Base-by-base conservation (phyloP, 352 stramenopile species). In the Globisporangium emineosum region DNA sequence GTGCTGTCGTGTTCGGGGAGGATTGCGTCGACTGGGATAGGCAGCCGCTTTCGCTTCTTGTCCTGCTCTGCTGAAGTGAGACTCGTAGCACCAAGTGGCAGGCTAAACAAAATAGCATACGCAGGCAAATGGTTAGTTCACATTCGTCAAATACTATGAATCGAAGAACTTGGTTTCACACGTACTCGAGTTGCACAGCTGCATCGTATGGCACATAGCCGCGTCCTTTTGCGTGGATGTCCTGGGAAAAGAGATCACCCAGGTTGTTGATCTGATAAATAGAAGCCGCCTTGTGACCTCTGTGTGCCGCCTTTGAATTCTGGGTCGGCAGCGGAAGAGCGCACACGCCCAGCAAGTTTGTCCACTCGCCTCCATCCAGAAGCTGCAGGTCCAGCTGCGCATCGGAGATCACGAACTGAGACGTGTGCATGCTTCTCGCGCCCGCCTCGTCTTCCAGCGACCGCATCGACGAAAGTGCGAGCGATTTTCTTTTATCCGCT, bases 261-360 rank as follows among this genome's bases (percentile, higher is more conserved):
- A 88, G 50, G 59, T 67, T 78, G 60, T 81, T 93, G n/a, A 93
- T 54, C 59, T 90, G 78, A 49, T 89, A 93, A 57, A 89, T 71
- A 33, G 60, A 68, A 1, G 71, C 67, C 10, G 21, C 66, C n/a
- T 35, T 73, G 59, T 60, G 64, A 62, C 56, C 58, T 70, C 54
- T 56, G 21, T 62, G 45, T 25, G 30, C 52, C 5, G 52, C 12
- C 21, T 45, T 30, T 43, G n/a, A 21, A 35, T 2, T 45, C 12
- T 42, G 4, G n/a, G 9, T 10, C 3, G 17, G 7, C 1, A 56
- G 12, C 53, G 58, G 61, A 13, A 92, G 66, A 1, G 75, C 75
- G 21, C 75, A 82, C 17, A 89, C 52, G 8, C 83, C 83, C 4
- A 75, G 64, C 32, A 93, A 67, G 57, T 62, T 74, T 2, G 81